phyloP scores from a whole-genome alignment of 805 yeast genomes.

The Starmerella bombicola region DNA sequence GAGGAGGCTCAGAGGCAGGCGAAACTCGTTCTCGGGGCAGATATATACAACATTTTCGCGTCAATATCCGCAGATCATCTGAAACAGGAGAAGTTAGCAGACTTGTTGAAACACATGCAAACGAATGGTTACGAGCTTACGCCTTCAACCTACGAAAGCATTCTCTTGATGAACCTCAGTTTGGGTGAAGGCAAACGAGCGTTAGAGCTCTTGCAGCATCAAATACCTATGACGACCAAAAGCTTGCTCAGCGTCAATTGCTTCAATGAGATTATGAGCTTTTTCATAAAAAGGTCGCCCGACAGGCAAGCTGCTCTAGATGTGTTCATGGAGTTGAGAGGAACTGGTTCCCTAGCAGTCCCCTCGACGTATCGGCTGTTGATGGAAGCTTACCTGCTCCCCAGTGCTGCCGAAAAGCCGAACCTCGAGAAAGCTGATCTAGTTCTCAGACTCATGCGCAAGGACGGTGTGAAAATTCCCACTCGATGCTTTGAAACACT shows the following conservation, averaged over 20 bases:
- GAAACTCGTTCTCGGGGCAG: neutral
- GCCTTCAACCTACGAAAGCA: slow-evolving; percentile 9
- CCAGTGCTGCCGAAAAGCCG: slow-evolving; percentile 25
- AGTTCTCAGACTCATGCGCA: slow-evolving; percentile 27
- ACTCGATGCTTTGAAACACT: slow-evolving; percentile 31
- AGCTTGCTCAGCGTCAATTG: slow-evolving; percentile 21
- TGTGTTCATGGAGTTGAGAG: slow-evolving; percentile 25
- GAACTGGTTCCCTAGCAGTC: slow-evolving; percentile 26
- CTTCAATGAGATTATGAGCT: slow-evolving; percentile 32
- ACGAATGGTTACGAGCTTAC: neutral
- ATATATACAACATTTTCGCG: slow-evolving; percentile 12
- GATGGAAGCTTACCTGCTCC: slow-evolving; percentile 29
- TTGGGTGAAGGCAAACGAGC: slow-evolving; percentile 9
- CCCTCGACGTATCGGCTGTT: slow-evolving; percentile 32
- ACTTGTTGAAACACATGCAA: slow-evolving; percentile 7
- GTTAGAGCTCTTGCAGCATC: slow-evolving; percentile 7
- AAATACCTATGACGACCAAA: slow-evolving; percentile 1
- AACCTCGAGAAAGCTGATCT: slow-evolving; percentile 29
- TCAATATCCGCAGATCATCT: slow-evolving; percentile 4
- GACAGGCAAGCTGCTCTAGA: slow-evolving; percentile 28
- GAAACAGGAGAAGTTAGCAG: neutral
- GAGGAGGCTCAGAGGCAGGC: slow-evolving; percentile 13
- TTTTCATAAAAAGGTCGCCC: slow-evolving; percentile 27
- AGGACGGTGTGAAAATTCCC: slow-evolving; percentile 24
- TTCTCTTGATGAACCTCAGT: slow-evolving; percentile 11